Conservation (phyloP, 176 grass and related monocot genomes). For the Triticum turgidum region DNA sequence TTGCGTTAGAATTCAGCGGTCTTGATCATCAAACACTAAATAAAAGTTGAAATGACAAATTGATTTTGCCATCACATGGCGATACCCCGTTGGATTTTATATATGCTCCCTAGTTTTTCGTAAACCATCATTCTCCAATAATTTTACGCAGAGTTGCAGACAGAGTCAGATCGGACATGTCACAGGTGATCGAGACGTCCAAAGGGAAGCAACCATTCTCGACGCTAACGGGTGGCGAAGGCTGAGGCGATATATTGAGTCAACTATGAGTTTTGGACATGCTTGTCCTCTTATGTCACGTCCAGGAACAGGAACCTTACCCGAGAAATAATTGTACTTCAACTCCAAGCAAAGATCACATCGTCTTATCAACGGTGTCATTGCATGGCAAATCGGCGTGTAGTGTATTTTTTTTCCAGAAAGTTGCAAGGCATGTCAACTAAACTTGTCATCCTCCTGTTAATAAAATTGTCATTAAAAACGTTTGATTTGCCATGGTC, state of each 20-base stretch:
- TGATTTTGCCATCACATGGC: not conserved
- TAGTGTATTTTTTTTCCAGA: too few species aligned
- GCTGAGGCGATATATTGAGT: not conserved
- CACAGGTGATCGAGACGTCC: not conserved
- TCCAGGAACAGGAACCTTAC: slow-evolving; percentile 23
- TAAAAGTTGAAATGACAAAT: not conserved
- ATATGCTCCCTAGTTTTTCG: too few species aligned
- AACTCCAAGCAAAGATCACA: not conserved
- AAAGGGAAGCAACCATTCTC: slow-evolving; percentile 5
- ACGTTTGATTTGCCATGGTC: too few species aligned
- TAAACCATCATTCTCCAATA: not conserved
- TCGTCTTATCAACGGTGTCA: not conserved
- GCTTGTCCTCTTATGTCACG: not conserved
- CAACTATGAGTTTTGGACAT: slow-evolving; percentile 18
- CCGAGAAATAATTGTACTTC: slow-evolving; percentile 26
- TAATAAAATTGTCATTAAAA: too few species aligned
- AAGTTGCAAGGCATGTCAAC: too few species aligned
- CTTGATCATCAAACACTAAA: not conserved
- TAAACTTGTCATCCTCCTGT: too few species aligned
- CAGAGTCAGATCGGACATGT: slow-evolving; percentile 10
- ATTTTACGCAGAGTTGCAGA: not conserved
- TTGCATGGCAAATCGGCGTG: too few species aligned
- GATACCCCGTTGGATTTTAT: too few species aligned
- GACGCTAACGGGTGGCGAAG: slow-evolving; percentile 7
- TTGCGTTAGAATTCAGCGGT: not conserved